Evolutionary conservation across 768 basidiomycete genomes (phyloP).

Genomic region (Pulveroboletus sp.): DNA sequence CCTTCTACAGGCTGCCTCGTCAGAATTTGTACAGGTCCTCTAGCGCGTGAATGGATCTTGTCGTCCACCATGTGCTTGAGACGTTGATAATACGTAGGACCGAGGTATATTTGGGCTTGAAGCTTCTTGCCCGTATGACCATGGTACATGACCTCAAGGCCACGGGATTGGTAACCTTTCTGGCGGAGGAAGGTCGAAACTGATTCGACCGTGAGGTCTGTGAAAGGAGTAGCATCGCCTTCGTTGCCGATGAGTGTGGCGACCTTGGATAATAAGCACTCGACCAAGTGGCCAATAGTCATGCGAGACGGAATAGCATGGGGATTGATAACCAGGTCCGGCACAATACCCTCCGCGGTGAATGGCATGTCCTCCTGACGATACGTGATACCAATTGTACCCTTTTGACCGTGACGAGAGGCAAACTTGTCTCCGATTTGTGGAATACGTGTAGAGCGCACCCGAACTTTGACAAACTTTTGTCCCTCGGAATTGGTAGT

Average conservation of each 20-base stretch:
- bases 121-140: conserved; percentile 98
- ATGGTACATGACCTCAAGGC: conserved; percentile 97
- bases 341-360: conserved; percentile 93
- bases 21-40: conserved; percentile 96
- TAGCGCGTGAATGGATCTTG: conserved; percentile 97
- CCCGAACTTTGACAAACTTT: conserved; percentile 98
- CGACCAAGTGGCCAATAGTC: conserved; percentile 99
- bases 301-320: conserved; percentile 99
- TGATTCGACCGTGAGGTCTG: conserved; percentile 94
- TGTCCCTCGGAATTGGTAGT: conserved; percentile 95
- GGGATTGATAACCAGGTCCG: conserved; percentile 97
- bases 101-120: conserved; percentile 97
- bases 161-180: conserved; percentile 95
- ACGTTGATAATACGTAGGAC: conserved; percentile 98
- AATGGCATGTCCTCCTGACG: conserved; percentile 99
- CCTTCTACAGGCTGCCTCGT: conserved; percentile 98
- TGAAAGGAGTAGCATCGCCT: conserved; percentile 98
- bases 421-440: conserved; percentile 99
- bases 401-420: conserved; percentile 99
- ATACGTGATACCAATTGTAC: conserved; percentile 99
- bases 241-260: conserved; percentile 95
- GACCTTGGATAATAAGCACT: conserved; percentile 94
- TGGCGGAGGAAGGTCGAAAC: conserved; percentile 90
- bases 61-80: conserved; percentile 99
- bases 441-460: conserved; percentile 92